phyloP scores from a whole-genome alignment of 805 yeast genomes.

The Allodekkera sacchari region DNA sequence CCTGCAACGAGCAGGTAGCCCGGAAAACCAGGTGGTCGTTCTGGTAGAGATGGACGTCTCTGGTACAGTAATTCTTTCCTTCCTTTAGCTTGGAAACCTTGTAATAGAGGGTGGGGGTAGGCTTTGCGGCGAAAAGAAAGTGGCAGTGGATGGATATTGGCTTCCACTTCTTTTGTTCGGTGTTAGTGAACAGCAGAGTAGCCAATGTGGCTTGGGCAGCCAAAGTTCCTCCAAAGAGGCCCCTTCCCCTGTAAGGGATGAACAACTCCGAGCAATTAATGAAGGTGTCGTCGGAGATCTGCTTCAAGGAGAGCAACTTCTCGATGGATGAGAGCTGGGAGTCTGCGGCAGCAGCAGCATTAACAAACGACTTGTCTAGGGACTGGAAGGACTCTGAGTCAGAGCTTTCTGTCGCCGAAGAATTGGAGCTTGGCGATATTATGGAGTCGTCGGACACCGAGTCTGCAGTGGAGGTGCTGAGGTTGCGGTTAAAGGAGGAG shows the following conservation, averaged over 20 bases:
- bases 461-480: no score
- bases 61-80: slow-evolving; percentile 43
- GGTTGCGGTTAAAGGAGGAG: no score
- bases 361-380: no score
- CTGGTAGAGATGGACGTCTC: slow-evolving; percentile 51
- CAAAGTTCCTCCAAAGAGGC: slow-evolving; percentile 64
- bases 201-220: slow-evolving; percentile 61
- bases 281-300: slow-evolving; percentile 14
- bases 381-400: no score
- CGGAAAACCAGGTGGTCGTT: slow-evolving; percentile 40
- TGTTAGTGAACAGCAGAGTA: slow-evolving; percentile 43
- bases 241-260: slow-evolving; percentile 49
- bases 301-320: slow-evolving; percentile 14
- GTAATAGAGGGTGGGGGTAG: slow-evolving; percentile 38
- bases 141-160: slow-evolving; percentile 60
- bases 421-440: no score
- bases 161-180: slow-evolving; percentile 25
- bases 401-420: no score
- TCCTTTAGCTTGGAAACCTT: slow-evolving; percentile 44
- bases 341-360: no score
- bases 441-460: no score
- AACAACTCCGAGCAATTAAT: slow-evolving; percentile 18
- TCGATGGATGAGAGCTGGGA: slow-evolving; percentile 18
- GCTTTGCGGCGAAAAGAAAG: slow-evolving; percentile 49
- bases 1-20: slow-evolving; percentile 41